Conservation (phyloP, 768 basidiomycete species). For the Pholiota conissans region DNA sequence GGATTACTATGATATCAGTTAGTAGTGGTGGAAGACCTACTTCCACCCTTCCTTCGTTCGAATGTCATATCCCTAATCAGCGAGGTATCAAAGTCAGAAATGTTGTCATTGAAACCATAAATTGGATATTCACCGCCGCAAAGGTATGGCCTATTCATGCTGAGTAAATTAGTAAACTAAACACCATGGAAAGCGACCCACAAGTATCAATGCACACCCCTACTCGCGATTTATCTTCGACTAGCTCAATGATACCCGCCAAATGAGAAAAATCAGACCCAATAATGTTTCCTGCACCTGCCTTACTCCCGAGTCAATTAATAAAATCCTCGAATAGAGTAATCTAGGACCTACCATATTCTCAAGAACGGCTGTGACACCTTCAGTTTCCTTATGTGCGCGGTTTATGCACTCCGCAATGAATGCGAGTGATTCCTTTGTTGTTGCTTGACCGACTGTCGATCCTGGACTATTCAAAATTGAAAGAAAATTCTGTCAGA, state of each 20-base stretch:
- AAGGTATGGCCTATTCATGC: conserved; percentile 64
- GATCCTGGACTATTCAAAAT: conserved; percentile 65
- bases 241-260: conserved; percentile 62
- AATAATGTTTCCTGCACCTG: conserved; percentile 77
- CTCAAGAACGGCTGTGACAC: conserved; percentile 69
- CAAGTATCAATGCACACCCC: conserved; percentile 90
- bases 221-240: conserved; percentile 73
- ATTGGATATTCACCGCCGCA: conserved; percentile 67
- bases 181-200: conserved; percentile 26
- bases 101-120: not conserved
- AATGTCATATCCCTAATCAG: conserved; percentile 73
- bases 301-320: conserved; percentile 45
- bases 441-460: conserved; percentile 67
- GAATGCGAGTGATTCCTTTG: conserved; percentile 56
- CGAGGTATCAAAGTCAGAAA: not conserved
- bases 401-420: conserved; percentile 76
- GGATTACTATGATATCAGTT: too few species aligned
- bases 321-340: not conserved
- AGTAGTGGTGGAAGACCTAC: conserved; percentile 39
- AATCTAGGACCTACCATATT: conserved; percentile 65
- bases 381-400: conserved; percentile 60
- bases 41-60: conserved; percentile 71
- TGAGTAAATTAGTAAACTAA: not conserved
- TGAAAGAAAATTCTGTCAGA: not conserved
- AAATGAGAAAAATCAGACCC: conserved; percentile 73